These are phyloP conservation scores for Lentinula guzmanii DNA, from an alignment of 768 basidiomycete genomes.

Conservation along the genomic window DNA sequence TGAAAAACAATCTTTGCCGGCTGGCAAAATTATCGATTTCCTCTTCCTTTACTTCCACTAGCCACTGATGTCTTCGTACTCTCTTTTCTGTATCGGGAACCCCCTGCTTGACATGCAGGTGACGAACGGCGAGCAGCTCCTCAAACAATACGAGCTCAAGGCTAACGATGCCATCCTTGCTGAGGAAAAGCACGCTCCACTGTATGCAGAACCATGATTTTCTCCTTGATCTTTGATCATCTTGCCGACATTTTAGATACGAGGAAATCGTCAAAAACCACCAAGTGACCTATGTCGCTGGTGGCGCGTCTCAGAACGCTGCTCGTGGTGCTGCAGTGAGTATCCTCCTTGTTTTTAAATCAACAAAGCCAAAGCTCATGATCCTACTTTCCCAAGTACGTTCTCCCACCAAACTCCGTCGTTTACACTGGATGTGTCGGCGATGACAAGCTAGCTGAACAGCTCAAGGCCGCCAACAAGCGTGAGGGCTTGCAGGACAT, in stretches of 20 bases:
- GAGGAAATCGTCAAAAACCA: constrained; percentile 76
- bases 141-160: constrained; percentile 87
- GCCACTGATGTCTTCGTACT: constrained; percentile 12
- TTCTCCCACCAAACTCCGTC: constrained; percentile 82
- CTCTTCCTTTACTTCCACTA: constrained; percentile 31
- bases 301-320: constrained; percentile 95
- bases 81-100: constrained; percentile 89
- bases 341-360: constrained; percentile 6
- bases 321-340: constrained; percentile 94
- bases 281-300: constrained; percentile 86
- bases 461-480: constrained; percentile 85
- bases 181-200: constrained; percentile 77
- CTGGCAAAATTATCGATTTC: neutral
- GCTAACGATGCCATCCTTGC: constrained; percentile 96
- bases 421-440: constrained; percentile 96
- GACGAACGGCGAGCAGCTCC: constrained; percentile 71
- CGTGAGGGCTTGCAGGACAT: constrained; percentile 85
- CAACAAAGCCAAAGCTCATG: neutral
- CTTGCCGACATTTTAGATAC: constrained; percentile 43
- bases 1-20: neutral
- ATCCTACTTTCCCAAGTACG: constrained; percentile 51
- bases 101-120: constrained; percentile 97
- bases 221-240: neutral
- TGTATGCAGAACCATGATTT: constrained; percentile 43
- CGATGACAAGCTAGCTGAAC: constrained; percentile 84